These are phyloP conservation scores for Lodderomyces metapsilosis DNA, from an alignment of 1,139 yeast genomes.

Conservation along the genomic window DNA sequence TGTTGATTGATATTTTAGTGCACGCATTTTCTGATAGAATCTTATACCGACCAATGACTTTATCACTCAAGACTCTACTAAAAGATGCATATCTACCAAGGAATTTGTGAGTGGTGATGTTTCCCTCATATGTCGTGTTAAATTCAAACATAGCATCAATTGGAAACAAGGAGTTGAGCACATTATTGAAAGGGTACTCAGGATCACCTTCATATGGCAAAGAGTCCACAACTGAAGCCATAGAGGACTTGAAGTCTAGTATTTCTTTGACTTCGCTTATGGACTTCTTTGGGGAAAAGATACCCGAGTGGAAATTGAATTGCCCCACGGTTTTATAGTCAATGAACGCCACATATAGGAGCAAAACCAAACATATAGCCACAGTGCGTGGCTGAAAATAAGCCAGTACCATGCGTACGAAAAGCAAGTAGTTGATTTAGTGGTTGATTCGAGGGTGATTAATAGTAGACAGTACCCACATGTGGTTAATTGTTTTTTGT, in stretches of 20 bases:
- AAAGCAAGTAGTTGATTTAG: neutral
- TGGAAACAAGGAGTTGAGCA: conserved; percentile 44
- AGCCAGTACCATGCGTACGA: neutral
- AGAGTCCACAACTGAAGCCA: neutral
- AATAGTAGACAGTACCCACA: neutral
- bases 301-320: conserved; percentile 25
- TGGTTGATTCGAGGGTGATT: neutral
- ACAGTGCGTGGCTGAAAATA: neutral
- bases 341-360: neutral
- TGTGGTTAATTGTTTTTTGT: no score
- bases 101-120: conserved; percentile 22
- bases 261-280: conserved; percentile 23
- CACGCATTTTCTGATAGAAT: conserved; percentile 36
- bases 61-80: conserved; percentile 32
- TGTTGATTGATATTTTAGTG: conserved; percentile 14
- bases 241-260: conserved; percentile 1
- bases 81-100: conserved; percentile 45
- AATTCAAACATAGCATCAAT: conserved; percentile 36
- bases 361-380: neutral
- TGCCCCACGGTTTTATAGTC: conserved; percentile 5
- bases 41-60: conserved; percentile 23
- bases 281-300: conserved; percentile 27
- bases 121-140: conserved; percentile 23
- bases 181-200: conserved; percentile 37
- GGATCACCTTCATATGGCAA: conserved; percentile 19